phyloP scores from a whole-genome alignment of 257 asterid genomes.

The Linderniella brevidens region DNA sequence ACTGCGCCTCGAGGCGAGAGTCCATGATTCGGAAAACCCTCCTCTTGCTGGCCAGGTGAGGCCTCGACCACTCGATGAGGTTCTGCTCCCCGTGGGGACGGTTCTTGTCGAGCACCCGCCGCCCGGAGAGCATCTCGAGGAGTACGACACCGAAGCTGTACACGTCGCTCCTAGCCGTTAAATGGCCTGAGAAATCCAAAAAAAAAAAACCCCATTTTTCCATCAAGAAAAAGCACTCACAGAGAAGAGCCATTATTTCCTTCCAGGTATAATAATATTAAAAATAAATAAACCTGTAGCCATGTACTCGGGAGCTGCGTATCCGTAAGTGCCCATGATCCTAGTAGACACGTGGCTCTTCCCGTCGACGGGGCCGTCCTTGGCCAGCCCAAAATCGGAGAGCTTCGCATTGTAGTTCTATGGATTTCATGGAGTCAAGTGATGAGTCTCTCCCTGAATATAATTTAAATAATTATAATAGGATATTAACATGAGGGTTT shows the following conservation, averaged over 20 bases:
- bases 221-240: not conserved
- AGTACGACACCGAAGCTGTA: conserved; percentile 69
- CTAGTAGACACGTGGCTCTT: conserved; percentile 60
- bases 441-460: not conserved
- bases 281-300: conserved; percentile 43
- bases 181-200: conserved; percentile 23
- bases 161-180: conserved; percentile 50
- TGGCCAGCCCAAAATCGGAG: conserved; percentile 63
- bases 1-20: conserved; percentile 42
- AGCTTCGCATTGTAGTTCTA: conserved; percentile 56
- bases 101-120: conserved; percentile 49
- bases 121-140: conserved; percentile 47
- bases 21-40: conserved; percentile 40
- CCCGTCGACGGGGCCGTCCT: conserved; percentile 56
- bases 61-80: conserved; percentile 51
- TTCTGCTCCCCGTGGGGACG: conserved; percentile 53
- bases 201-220: not conserved
- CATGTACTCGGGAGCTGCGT: conserved; percentile 70
- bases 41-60: conserved; percentile 39
- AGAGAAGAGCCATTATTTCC: not conserved
- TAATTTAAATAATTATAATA: too few relatives aligned
- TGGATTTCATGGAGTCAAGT: conserved; percentile 5
- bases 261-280: too few relatives aligned
- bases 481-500: not conserved
- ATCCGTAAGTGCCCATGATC: conserved; percentile 60